These are phyloP conservation scores for Carnegiea gigantea DNA, from an alignment of 179 eudicot species.

Conservation along the genomic window DNA sequence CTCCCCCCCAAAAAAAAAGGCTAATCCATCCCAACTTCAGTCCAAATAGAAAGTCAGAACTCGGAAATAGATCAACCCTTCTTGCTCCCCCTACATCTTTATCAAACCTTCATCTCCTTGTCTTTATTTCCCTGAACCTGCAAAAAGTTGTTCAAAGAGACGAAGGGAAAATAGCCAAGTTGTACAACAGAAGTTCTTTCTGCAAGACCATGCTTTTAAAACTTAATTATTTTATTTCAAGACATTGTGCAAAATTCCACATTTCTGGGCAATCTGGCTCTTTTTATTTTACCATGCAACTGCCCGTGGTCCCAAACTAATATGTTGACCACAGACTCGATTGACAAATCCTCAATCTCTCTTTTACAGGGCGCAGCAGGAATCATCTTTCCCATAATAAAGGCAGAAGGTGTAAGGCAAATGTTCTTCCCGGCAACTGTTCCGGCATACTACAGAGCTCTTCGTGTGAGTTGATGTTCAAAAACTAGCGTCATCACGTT, in stretches of 20 bases:
- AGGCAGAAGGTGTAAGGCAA: slow-evolving; percentile 85
- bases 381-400: slow-evolving; percentile 81
- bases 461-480: slow-evolving; percentile 32
- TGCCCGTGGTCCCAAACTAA: neutral
- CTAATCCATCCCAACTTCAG: too few species aligned
- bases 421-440: slow-evolving; percentile 89
- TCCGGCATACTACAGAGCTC: slow-evolving; percentile 78
- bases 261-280: neutral
- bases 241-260: neutral
- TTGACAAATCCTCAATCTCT: neutral
- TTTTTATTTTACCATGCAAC: neutral
- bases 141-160: too few species aligned
- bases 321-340: neutral
- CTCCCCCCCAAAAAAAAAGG: too few species aligned
- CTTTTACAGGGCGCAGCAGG: slow-evolving; percentile 73
- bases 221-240: neutral
- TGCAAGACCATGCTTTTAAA: neutral
- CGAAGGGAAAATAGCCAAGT: neutral
- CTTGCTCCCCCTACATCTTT: too few species aligned
- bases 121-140: neutral
- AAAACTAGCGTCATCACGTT: neutral
- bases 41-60: too few species aligned
- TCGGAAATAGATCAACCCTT: too few species aligned
- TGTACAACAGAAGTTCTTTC: neutral
- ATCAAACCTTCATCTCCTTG: too few species aligned